A percentile compares a stretch with the other conserved stretches of the same genome.
Evolutionary conservation across 192 early-diverging fungal genomes (phyloP).

Genomic region (Coemansia sp.): DNA sequence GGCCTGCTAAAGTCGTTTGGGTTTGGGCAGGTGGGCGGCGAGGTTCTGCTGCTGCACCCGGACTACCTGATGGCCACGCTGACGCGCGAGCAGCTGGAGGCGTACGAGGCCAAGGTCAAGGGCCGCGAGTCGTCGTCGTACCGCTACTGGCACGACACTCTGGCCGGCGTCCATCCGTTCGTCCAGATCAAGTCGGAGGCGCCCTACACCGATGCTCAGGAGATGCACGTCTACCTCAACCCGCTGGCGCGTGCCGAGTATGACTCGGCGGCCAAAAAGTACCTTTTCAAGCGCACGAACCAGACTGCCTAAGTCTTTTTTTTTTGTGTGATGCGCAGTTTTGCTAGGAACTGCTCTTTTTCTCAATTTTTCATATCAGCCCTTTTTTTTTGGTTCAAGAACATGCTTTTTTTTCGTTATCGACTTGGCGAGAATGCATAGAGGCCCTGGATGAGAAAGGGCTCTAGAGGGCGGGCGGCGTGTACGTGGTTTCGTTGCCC

Average conservation of each 20-base stretch:
- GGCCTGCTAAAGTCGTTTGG: slow-evolving; percentile 90
- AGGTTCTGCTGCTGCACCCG: slow-evolving; percentile 79
- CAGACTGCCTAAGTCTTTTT: slow-evolving; percentile 10
- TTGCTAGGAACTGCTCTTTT: neutral
- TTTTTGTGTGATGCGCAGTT: neutral
- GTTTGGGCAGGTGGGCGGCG: slow-evolving; percentile 92
- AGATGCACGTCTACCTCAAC: slow-evolving; percentile 81
- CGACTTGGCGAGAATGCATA: no score
- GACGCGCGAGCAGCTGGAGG: slow-evolving; percentile 60
- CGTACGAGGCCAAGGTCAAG: slow-evolving; percentile 63
- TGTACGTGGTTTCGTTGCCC: slow-evolving; percentile 51
- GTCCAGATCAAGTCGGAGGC: slow-evolving; percentile 81
- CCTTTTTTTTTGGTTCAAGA: neutral
- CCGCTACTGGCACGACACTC: slow-evolving; percentile 84
- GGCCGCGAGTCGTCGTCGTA: slow-evolving; percentile 72
- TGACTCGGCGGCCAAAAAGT: slow-evolving; percentile 59
- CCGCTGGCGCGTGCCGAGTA: slow-evolving; percentile 76
- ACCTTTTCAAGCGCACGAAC: slow-evolving; percentile 36
- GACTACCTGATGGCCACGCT: slow-evolving; percentile 78
- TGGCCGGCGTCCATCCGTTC: slow-evolving; percentile 75
- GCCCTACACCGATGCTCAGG: slow-evolving; percentile 78
- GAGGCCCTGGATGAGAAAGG: no score
- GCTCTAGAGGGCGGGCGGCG: no score
- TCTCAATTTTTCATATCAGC: neutral
- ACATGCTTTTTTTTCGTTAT: no score